phyloP scores from a whole-genome alignment of 2,329 filamentous ascomycete genomes.

The Beauveria varroae region DNA sequence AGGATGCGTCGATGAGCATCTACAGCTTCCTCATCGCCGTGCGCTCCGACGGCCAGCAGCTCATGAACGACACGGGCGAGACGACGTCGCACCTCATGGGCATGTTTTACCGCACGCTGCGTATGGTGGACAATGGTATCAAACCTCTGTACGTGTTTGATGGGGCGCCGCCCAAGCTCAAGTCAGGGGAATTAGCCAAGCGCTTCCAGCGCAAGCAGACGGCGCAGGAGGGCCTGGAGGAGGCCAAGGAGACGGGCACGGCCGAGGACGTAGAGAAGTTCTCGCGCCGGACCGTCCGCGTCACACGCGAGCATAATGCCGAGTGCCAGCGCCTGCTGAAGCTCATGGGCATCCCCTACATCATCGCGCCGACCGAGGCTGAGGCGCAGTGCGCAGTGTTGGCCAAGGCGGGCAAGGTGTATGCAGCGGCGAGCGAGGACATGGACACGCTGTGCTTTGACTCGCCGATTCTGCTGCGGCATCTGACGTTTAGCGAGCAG shows the following conservation, averaged over 20 bases:
- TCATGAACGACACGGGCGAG: constrained; percentile 90
- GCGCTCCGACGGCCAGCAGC: constrained; percentile 90
- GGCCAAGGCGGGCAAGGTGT: constrained; percentile 87
- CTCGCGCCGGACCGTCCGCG: constrained; percentile 82
- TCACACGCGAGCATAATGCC: constrained; percentile 93
- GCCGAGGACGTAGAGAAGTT: constrained; percentile 98
- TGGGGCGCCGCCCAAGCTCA: constrained; percentile 91
- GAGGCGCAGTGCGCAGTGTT: constrained; percentile 93
- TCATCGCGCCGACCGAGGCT: constrained; percentile 91
- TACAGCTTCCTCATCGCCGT: constrained; percentile 98
- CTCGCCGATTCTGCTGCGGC: constrained; percentile 79
- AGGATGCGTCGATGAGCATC: constrained; percentile 80
- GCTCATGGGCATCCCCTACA: constrained; percentile 93
- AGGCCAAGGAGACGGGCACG: constrained; percentile 94
- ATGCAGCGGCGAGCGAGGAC: constrained; percentile 92
- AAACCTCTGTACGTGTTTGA: constrained; percentile 98
- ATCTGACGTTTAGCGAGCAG: constrained; percentile 95
- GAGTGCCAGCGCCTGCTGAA: constrained; percentile 88
- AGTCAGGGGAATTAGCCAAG: constrained; percentile 93
- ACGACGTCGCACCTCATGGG: constrained; percentile 98
- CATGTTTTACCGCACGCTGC: constrained; percentile 97
- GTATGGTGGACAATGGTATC: constrained; percentile 98
- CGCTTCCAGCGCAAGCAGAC: constrained; percentile 93
- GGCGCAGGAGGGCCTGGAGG: constrained; percentile 81
- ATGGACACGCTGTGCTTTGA: constrained; percentile 99